phyloP scores from a whole-genome alignment of 495 filamentous ascomycete species.

The Viridothelium virens region DNA sequence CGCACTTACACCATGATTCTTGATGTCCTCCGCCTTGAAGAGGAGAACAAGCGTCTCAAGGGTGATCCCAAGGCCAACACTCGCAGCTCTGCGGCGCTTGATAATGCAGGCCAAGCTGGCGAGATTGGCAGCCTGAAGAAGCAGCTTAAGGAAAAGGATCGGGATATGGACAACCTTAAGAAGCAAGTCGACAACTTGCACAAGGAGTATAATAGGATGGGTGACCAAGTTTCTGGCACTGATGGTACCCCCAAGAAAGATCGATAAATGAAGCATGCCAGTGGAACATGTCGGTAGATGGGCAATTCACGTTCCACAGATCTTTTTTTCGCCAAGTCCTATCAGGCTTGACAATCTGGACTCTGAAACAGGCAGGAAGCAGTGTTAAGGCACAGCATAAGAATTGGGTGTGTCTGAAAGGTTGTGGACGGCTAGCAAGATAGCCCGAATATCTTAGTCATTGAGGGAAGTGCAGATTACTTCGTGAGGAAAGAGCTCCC shows the following conservation, averaged over 20 bases:
- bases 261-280: not conserved
- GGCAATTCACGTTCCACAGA: too few species aligned
- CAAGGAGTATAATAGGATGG: conserved; percentile 82
- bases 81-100: conserved; percentile 58
- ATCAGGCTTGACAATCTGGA: too few species aligned
- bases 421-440: not conserved
- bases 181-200: conserved; percentile 73
- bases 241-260: conserved; percentile 53
- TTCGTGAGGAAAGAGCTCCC: not conserved
- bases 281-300: not conserved
- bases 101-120: conserved; percentile 59
- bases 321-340: too few species aligned
- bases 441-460: not conserved
- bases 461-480: not conserved
- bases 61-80: conserved; percentile 60
- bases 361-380: too few species aligned
- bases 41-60: conserved; percentile 80
- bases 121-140: conserved; percentile 62
- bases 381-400: not conserved
- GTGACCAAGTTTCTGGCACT: conserved; percentile 62
- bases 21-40: conserved; percentile 85
- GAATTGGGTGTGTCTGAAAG: not conserved
- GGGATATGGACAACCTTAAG: conserved; percentile 46
- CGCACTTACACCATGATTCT: conserved; percentile 98
- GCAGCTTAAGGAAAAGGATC: conserved; percentile 43